These are phyloP conservation scores for Chlorella sp. DNA, from an alignment of 139 green algal species.

Conservation along the genomic window DNA sequence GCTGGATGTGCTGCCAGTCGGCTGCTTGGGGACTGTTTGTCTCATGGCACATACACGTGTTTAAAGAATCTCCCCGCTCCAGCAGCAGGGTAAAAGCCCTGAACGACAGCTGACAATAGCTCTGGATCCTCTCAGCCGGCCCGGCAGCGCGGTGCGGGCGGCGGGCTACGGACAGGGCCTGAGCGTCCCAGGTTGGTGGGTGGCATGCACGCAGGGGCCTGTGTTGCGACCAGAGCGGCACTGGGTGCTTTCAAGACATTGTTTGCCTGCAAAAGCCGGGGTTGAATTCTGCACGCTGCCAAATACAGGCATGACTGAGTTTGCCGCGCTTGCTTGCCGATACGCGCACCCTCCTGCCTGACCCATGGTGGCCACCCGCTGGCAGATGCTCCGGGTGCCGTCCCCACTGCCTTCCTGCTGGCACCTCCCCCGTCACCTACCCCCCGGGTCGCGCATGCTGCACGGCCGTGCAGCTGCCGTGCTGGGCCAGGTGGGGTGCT, in stretches of 20 bases:
- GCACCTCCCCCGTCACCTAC: conserved; percentile 24
- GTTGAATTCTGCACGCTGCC: no score
- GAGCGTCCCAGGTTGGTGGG: background rate
- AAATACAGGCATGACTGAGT: no score
- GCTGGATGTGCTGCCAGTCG: no score
- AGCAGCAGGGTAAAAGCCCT: background rate
- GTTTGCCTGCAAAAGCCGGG: no score
- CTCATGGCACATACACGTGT: no score
- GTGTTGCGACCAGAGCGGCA: no score
- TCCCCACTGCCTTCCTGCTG: background rate
- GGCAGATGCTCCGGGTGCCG: background rate
- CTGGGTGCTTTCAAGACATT: no score
- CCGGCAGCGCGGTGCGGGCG: background rate
- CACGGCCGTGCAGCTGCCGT: background rate
- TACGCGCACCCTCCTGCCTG: no score
- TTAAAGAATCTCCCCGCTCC: no score
- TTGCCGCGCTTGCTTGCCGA: no score
- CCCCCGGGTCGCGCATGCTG: conserved; percentile 44
- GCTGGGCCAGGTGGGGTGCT: conserved; percentile 21
- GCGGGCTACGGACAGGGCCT: background rate
- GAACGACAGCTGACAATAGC: background rate
- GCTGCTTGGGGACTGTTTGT: no score
- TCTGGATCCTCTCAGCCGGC: conserved; percentile 15
- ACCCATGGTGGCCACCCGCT: background rate
- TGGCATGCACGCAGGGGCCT: no score